Conservation (phyloP, 2,329 filamentous ascomycete genomes). For the Nothopassalora personata region DNA sequence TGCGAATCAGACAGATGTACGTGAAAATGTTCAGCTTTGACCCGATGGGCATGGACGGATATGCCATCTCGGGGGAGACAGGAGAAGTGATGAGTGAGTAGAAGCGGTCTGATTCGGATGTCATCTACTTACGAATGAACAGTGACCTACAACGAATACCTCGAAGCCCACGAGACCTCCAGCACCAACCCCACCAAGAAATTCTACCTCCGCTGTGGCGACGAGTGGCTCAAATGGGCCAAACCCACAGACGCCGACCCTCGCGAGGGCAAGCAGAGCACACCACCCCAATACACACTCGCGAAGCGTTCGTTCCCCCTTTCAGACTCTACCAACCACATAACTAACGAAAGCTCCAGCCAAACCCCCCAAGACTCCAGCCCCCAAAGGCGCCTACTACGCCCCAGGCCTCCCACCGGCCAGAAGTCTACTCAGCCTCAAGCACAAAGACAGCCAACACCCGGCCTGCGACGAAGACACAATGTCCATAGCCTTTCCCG, state of each 20-base stretch:
- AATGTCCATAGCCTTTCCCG: neutral
- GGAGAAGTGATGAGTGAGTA: neutral
- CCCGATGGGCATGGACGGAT: neutral
- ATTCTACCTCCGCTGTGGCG: neutral
- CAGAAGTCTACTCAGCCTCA: neutral
- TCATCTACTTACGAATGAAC: neutral
- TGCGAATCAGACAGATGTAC: neutral
- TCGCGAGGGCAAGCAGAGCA: neutral
- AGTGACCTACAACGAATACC: neutral
- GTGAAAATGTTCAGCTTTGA: neutral
- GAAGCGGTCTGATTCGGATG: neutral
- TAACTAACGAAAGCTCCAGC: neutral
- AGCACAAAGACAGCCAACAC: neutral
- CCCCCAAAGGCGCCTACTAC: neutral
- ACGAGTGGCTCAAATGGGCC: neutral
- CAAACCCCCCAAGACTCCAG: neutral
- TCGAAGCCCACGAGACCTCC: neutral
- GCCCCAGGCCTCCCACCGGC: neutral
- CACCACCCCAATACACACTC: neutral
- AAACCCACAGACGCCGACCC: neutral
- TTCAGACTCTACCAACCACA: too few relatives aligned
- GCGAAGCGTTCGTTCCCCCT: neutral
- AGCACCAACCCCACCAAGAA: neutral
- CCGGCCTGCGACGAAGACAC: neutral
- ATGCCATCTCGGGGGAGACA: too few relatives aligned